Conservation (phyloP, 1,284 basidiomycete species). For the Schizophyllum amplum region DNA sequence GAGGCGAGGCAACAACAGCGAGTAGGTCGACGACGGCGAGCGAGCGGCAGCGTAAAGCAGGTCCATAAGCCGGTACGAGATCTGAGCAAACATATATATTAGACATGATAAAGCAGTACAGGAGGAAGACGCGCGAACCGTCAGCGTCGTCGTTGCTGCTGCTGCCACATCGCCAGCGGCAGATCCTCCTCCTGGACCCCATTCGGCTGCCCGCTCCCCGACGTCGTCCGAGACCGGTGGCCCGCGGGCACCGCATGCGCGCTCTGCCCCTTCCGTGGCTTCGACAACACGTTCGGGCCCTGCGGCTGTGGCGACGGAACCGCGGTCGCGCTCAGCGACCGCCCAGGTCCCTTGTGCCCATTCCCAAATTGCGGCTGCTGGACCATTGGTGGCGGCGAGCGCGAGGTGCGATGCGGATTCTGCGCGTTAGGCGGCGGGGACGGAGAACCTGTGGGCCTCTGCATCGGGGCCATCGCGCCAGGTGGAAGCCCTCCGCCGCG, state of each 20-base stretch:
- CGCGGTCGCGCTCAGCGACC: conserved; percentile 62
- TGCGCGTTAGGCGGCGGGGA: conserved; percentile 25
- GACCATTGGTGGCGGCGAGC: conserved; percentile 26
- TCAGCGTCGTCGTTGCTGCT: conserved; percentile 45
- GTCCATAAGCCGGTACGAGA: no score
- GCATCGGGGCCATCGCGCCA: conserved; percentile 51
- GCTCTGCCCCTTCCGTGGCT: conserved; percentile 54
- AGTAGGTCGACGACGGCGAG: no score
- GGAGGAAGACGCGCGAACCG: neutral
- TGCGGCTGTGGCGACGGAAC: conserved; percentile 30
- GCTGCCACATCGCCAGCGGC: conserved; percentile 68
- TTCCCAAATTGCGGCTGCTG: no score
- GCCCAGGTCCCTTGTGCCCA: conserved; percentile 35
- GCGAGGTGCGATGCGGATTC: conserved; percentile 20
- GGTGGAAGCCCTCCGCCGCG: conserved; percentile 41
- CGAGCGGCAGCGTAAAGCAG: no score
- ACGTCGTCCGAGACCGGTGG: conserved; percentile 33
- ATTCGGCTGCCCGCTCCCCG: conserved; percentile 21
- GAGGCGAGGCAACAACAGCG: no score
- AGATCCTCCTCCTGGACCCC: conserved; percentile 62
- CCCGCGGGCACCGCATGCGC: conserved; percentile 44
- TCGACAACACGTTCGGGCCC: conserved; percentile 35
- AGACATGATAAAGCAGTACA: neutral
- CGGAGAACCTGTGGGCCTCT: conserved; percentile 25
- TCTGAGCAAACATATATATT: no score